phyloP scores from a whole-genome alignment of 495 filamentous ascomycete genomes.

The Saxophila tyrrhenica region DNA sequence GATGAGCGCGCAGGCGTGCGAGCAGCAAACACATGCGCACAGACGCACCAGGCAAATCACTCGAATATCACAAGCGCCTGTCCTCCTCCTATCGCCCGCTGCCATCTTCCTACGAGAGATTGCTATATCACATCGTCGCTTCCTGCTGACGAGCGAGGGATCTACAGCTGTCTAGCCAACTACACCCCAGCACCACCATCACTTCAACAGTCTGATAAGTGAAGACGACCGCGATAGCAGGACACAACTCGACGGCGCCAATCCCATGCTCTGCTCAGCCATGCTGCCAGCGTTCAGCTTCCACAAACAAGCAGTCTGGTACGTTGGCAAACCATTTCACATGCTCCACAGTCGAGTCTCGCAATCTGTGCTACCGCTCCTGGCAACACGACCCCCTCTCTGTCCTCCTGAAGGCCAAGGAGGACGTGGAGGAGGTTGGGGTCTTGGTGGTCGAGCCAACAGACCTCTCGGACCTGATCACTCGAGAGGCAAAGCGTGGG shows the following conservation, averaged over 20 bases:
- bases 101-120: not conserved
- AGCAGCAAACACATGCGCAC: constrained; percentile 1
- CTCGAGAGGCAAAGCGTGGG: not conserved
- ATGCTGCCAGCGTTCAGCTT: not conserved
- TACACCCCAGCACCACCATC: not conserved
- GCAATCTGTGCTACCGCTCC: no score
- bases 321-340: no score
- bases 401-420: not conserved
- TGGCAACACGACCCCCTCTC: not conserved
- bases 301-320: not conserved
- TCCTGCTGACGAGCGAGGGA: not conserved
- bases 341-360: no score
- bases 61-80: not conserved
- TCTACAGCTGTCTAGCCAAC: not conserved
- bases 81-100: not conserved
- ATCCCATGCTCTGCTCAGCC: not conserved
- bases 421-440: not conserved
- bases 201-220: no score
- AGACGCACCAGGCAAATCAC: not conserved
- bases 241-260: not conserved
- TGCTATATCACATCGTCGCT: not conserved
- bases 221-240: not conserved
- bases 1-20: no score
- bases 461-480: not conserved
- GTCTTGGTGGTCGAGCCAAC: not conserved